A percentile compares a stretch with the other conserved stretches of the same genome.
phyloP scores from a whole-genome alignment of 306 rosid genomes.

The Aeschynomene evenia region DNA sequence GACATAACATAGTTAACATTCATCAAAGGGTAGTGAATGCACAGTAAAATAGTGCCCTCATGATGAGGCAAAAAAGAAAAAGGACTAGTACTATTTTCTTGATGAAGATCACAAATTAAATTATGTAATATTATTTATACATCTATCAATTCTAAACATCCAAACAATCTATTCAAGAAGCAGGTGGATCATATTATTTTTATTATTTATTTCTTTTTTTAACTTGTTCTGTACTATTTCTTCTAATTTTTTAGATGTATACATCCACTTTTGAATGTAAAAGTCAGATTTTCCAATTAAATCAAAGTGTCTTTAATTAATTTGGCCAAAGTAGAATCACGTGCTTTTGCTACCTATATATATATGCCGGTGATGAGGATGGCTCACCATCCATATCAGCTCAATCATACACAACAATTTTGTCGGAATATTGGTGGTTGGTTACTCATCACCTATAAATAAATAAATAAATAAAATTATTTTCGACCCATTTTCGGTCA shows the following conservation, averaged over 20 bases:
- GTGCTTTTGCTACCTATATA: slow-evolving; percentile 56
- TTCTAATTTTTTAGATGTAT: too few species aligned
- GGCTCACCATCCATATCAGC: slow-evolving; percentile 66
- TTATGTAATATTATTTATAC: too few species aligned
- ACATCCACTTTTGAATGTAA: too few species aligned
- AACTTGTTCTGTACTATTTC: too few species aligned
- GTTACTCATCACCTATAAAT: slow-evolving; percentile 44
- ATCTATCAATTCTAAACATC: too few species aligned
- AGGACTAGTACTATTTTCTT: slow-evolving; percentile 19
- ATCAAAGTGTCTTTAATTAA: too few species aligned
- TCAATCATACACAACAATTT: slow-evolving; percentile 49
- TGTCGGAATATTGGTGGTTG: slow-evolving; percentile 88
- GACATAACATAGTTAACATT: neutral
- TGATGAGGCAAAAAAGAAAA: slow-evolving; percentile 35
- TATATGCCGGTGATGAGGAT: slow-evolving; percentile 58
- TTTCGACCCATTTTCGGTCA: slow-evolving; percentile 47
- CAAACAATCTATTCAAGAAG: too few species aligned
- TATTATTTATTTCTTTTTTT: too few species aligned
- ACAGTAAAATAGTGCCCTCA: slow-evolving; percentile 18
- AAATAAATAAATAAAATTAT: too few species aligned
- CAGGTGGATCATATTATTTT: too few species aligned
- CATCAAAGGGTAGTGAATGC: slow-evolving; percentile 16
- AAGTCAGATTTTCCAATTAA: too few species aligned
- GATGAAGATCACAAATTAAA: neutral
- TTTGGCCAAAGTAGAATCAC: slow-evolving; percentile 38